Evolutionary conservation across 2,329 filamentous ascomycete species (phyloP), one percentile per base, ranked within the genome.

Genomic region (Tolypocladium amazonense): DNA sequence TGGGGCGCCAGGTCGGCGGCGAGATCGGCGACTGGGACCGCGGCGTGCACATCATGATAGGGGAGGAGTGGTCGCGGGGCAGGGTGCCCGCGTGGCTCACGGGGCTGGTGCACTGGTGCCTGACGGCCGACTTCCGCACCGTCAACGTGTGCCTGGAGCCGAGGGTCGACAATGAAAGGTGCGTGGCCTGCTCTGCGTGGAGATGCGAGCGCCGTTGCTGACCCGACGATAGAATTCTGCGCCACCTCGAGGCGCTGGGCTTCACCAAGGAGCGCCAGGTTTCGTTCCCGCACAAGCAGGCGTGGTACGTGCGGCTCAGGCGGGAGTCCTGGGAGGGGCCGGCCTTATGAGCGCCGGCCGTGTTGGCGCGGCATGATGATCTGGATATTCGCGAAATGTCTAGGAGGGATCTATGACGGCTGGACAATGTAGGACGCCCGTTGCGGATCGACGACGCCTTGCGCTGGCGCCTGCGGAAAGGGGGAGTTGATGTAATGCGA

Each of bases 11-110:
- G 64, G 73, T 95, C 4, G 81, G 86, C 0, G 81, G 81, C 27
- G 81, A 83, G 4, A 84, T 86, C 0, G 84, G 82, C 9, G 89
- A 96, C 67, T 97, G 88, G 74, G 93, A 97, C 67, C 81, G 94
- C 8, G 94, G 94, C 0, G 76, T 97, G 23, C 94, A 99, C 69
- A 85, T 94, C 15, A 77, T 99, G 45, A 83, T 99, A 4, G 94
- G 94, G 1, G 94, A 97, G 75, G 87, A 97, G 67, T 95, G 94
- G 77, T 95, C 92, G 59, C 81, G 93, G 57, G 93, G 93, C 0
- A 76, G 84, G n/a, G 88, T 97, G 27, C 83, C 83, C 58, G 79
- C 87, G 38, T 99, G 94, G 94, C 72, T 97, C 65, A 89, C 85
- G 57, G 88, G 91, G 25, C 71, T 97, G 65, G 87, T 94, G n/a